A percentile compares a stretch with the other conserved stretches of the same genome.
Evolutionary conservation across 1,284 basidiomycete genomes (phyloP).

Genomic region (Cutaneotrichosporon sp.): DNA sequence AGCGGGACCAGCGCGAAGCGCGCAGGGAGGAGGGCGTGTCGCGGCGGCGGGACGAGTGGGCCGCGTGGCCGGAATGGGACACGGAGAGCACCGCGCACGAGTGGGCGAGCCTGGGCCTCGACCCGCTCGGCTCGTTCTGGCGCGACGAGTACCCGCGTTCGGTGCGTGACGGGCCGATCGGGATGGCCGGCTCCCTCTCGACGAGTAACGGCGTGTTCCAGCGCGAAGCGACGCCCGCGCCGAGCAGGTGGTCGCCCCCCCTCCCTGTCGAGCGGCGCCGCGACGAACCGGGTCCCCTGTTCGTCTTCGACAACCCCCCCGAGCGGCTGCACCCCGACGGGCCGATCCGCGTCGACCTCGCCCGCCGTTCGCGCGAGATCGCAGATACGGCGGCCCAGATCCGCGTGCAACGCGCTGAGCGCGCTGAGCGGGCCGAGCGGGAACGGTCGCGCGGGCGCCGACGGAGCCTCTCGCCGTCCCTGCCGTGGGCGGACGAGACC

Average conservation of each 20-base stretch:
- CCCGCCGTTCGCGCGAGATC: neutral
- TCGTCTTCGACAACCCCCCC: constrained; percentile 1
- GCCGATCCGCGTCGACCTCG: neutral
- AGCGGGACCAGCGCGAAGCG: neutral
- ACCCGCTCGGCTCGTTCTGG: neutral
- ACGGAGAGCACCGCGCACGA: neutral
- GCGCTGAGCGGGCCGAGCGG: neutral
- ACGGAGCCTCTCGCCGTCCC: neutral
- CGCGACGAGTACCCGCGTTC: neutral
- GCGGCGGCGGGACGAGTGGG: neutral
- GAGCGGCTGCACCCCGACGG: neutral
- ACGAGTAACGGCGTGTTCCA: too few relatives aligned
- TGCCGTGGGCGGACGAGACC: neutral
- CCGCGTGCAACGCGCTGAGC: neutral
- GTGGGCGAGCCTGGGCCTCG: neutral
- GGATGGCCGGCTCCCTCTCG: too few relatives aligned
- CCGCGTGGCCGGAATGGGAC: neutral
- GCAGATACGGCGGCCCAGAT: neutral
- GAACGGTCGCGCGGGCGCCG: neutral
- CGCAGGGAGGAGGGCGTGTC: too few relatives aligned
- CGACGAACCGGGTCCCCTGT: neutral
- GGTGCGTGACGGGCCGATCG: too few relatives aligned
- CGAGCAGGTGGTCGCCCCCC: neutral
- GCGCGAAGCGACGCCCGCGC: neutral
- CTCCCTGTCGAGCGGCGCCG: neutral